phyloP scores from a whole-genome alignment of 805 yeast species.

The Ogataea allantospora region DNA sequence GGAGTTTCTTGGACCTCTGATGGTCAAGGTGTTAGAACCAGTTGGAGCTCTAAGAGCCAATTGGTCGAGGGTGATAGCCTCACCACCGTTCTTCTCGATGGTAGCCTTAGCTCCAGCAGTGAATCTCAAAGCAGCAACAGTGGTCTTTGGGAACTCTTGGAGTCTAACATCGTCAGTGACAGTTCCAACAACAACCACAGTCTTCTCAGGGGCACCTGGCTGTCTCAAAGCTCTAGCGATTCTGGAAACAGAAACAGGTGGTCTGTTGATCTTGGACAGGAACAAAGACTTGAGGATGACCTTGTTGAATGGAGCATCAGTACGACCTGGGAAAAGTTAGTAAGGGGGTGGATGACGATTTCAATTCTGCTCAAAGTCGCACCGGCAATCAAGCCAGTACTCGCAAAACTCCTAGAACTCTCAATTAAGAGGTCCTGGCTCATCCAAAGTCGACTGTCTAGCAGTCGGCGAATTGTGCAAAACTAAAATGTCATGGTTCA shows the following conservation, averaged over 20 bases:
- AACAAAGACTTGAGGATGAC: constrained; percentile 90
- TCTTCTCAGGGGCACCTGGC: constrained; percentile 84
- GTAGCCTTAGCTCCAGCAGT: constrained; percentile 98
- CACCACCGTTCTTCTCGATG: constrained; percentile 98
- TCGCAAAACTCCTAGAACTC: constrained; percentile 10
- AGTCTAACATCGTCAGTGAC: constrained; percentile 97
- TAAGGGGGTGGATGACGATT: constrained; percentile 17
- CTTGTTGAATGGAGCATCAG: constrained; percentile 99
- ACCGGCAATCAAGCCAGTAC: constrained; percentile 5
- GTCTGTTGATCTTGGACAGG: constrained; percentile 99
- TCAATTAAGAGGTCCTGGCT: constrained; percentile 3
- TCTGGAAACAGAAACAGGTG: constrained; percentile 97
- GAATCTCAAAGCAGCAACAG: constrained; percentile 99
- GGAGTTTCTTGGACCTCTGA: constrained; percentile 98
- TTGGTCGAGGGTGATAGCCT: constrained; percentile 98
- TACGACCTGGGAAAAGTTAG: constrained; percentile 71
- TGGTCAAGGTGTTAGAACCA: constrained; percentile 96
- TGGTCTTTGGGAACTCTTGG: constrained; percentile 90
- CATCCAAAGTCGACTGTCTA: constrained; percentile 14
- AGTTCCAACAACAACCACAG: constrained; percentile 98
- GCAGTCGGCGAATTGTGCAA: constrained; percentile 21
- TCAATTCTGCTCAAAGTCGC: constrained; percentile 15
- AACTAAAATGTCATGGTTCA: constrained; percentile 20
- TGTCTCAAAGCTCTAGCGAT: constrained; percentile 79
- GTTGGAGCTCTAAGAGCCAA: constrained; percentile 99